Evolutionary conservation across 345 rosid genomes (phyloP).

Genomic region (Lumnitzera racemosa): DNA sequence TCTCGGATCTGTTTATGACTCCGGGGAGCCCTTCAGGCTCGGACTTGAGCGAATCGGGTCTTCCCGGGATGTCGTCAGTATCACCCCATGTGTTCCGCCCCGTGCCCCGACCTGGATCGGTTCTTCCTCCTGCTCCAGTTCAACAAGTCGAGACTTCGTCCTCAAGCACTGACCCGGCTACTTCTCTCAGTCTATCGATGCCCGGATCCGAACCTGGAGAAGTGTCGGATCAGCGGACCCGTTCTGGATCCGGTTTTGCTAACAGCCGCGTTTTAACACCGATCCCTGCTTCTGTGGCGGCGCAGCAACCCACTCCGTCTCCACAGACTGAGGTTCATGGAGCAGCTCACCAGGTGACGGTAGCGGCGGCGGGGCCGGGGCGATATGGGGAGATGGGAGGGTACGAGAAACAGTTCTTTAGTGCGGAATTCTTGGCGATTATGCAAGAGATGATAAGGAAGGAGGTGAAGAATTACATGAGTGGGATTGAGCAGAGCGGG

Average conservation of each 20-base stretch:
- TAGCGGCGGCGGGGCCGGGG: slow-evolving; percentile 5
- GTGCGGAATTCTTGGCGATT: slow-evolving; percentile 46
- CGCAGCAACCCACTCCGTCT: not conserved
- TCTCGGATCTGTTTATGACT: slow-evolving; percentile 38
- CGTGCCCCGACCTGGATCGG: slow-evolving; percentile 26
- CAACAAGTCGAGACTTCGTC: slow-evolving; percentile 28
- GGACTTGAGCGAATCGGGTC: slow-evolving; percentile 61
- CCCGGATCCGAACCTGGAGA: slow-evolving; percentile 52
- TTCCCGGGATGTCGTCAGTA: slow-evolving; percentile 17
- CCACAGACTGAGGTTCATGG: not conserved
- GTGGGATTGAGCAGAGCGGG: slow-evolving; percentile 48
- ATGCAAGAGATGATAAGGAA: slow-evolving; percentile 70
- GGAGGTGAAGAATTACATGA: slow-evolving; percentile 68
- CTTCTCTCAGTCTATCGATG: slow-evolving; percentile 53
- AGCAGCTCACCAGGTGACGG: not conserved
- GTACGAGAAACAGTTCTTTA: slow-evolving; percentile 49
- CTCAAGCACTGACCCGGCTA: slow-evolving; percentile 40
- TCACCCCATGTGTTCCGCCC: slow-evolving; percentile 40
- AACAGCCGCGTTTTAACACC: slow-evolving; percentile 4
- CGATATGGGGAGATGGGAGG: slow-evolving; percentile 7
- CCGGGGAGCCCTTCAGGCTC: slow-evolving; percentile 66
- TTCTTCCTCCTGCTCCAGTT: slow-evolving; percentile 24
- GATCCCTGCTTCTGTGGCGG: not conserved
- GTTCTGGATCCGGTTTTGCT: slow-evolving; percentile 11
- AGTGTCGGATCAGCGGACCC: slow-evolving; percentile 11